Conservation (phyloP, 2,329 filamentous ascomycete species). For the Juglanconis juglandina region DNA sequence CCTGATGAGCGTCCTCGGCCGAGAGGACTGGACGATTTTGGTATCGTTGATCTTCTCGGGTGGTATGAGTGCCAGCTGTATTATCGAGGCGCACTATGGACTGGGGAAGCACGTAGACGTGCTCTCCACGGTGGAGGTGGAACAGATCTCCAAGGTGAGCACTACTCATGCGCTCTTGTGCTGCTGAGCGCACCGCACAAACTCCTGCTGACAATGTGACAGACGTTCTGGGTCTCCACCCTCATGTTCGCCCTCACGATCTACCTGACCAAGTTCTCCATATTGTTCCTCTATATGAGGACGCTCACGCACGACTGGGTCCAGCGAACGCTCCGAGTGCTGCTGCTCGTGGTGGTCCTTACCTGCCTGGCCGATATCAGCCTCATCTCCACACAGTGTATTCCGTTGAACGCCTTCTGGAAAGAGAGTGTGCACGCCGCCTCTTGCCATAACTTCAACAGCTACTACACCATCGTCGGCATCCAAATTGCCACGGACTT, state of each 20-base stretch:
- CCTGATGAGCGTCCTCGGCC: slow-evolving; percentile 30
- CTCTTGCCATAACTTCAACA: slow-evolving; percentile 11
- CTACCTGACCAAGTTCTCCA: slow-evolving; percentile 24
- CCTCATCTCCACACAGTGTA: slow-evolving; percentile 21
- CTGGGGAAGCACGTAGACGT: slow-evolving; percentile 5
- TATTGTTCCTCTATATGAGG: slow-evolving; percentile 25
- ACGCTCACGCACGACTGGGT: slow-evolving; percentile 24
- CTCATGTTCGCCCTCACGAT: slow-evolving; percentile 24
- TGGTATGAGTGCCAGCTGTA: slow-evolving; percentile 5
- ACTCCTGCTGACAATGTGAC: not conserved
- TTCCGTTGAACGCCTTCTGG: slow-evolving; percentile 23
- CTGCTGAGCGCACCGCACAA: no score
- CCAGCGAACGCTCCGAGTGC: slow-evolving; percentile 19
- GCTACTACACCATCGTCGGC: slow-evolving; percentile 20
- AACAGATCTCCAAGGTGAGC: slow-evolving; percentile 5
- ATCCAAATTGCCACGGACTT: slow-evolving; percentile 26
- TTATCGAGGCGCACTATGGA: slow-evolving; percentile 5
- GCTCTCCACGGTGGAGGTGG: not conserved
- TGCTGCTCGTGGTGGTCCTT: slow-evolving; percentile 19
- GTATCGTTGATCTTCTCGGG: slow-evolving; percentile 25
- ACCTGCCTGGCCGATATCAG: slow-evolving; percentile 18
- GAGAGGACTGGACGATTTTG: slow-evolving; percentile 33
- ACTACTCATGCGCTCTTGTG: no score
- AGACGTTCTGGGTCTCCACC: slow-evolving; percentile 19
- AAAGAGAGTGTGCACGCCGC: not conserved